Evolutionary conservation across 345 rosid species (phyloP), one percentile per base, ranked within the genome.

Genomic region (Noccaea bulbosa): DNA sequence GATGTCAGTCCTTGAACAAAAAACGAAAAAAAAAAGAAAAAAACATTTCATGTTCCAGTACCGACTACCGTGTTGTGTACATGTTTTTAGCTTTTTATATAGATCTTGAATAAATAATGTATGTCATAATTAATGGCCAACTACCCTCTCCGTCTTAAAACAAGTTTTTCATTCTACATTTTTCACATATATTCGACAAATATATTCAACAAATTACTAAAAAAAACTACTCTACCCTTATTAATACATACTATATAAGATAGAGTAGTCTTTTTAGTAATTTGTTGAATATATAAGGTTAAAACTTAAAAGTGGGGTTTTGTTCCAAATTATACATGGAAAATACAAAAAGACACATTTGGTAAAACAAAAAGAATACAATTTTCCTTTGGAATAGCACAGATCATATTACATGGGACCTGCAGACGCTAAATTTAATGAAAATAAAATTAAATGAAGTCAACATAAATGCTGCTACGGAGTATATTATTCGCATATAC

Each of bases 391-490:
- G 37, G 69, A 34, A 1, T 37, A 50, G 20, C 24, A 40, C 27
- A 63, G 46, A 43, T 24, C 55, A 54, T 39, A 44, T 8, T 46
- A 62, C 45, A 43, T 72, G 70, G 64, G 76, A 62, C 70, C 5
- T 54, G 47, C 57, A 54, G 49, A 54, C 14, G 17, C 70, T 71
- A 63, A 8, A 15, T 52, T 52, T 12, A 39, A 38, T 22, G 38
- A 50, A 50, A 65, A 49, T 4, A 2, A 41, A 61, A 39, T 61
- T 41, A 7, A 41, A 50, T 62, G 75, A 52, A 71, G 64, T 45
- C 50, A 8, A 57, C 14, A 72, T 63, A 45, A 72, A 63, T 63
- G 55, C 52, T 34, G 8, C n/a, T 34, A 45, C 11, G 34, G 24
- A 24, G 37, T 69, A 55, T 2, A 34, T 55, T 55, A 43, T 16